A percentile compares a stretch with the other conserved stretches of the same genome.
Conservation (phyloP, 805 yeast species). For the Komagataella pastoris region DNA sequence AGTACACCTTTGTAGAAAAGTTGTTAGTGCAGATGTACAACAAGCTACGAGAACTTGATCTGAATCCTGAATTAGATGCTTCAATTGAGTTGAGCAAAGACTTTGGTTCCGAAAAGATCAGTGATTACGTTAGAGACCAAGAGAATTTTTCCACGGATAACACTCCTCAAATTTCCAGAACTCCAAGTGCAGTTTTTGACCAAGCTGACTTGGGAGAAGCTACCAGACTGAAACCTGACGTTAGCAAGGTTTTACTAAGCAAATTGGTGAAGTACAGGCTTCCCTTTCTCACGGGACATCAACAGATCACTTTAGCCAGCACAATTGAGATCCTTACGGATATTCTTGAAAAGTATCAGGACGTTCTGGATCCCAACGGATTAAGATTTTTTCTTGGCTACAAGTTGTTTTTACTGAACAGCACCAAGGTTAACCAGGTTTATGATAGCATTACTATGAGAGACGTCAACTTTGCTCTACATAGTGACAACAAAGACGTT, state of each 20-base stretch:
- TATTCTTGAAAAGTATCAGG: constrained; percentile 29
- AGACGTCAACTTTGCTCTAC: constrained; percentile 80
- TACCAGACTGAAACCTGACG: constrained; percentile 6
- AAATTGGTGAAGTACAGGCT: constrained; percentile 50
- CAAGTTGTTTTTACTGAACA: constrained; percentile 40
- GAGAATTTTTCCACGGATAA: neutral
- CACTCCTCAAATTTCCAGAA: neutral
- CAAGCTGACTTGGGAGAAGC: constrained; percentile 2
- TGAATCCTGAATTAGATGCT: constrained; percentile 14
- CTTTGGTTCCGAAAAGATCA: neutral
- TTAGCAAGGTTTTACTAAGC: constrained; percentile 38
- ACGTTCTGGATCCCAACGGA: constrained; percentile 50
- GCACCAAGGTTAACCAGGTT: constrained; percentile 14
- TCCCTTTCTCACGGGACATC: constrained; percentile 82
- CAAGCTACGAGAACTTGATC: constrained; percentile 39
- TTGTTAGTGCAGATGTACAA: constrained; percentile 42
- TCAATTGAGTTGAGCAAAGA: neutral
- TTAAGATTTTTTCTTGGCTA: constrained; percentile 58
- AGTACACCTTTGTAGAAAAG: constrained; percentile 37
- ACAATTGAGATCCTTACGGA: constrained; percentile 52
- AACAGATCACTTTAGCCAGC: constrained; percentile 69
- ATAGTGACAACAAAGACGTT: constrained; percentile 65
- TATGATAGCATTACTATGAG: constrained; percentile 46
- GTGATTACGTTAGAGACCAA: neutral
- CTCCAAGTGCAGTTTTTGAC: neutral